A percentile compares a stretch with the other conserved stretches of the same genome.
These are phyloP conservation scores for Hyaloscypha bicolor DNA, from an alignment of 495 filamentous ascomycete species.

Conservation along the genomic window DNA sequence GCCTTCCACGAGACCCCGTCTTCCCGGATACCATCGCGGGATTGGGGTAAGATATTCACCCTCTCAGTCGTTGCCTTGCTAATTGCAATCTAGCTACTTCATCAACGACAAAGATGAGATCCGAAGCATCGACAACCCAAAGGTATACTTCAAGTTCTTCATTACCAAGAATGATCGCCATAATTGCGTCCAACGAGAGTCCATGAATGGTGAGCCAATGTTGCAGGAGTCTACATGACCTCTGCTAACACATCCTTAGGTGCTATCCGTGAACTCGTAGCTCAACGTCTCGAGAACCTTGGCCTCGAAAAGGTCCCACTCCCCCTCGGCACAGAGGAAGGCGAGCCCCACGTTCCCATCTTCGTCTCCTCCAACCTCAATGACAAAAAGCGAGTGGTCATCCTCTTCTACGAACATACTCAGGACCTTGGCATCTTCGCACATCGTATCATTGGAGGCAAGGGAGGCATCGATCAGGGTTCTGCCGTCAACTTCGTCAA, in stretches of 20 bases:
- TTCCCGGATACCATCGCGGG: slow-evolving; percentile 63
- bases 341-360: slow-evolving; percentile 67
- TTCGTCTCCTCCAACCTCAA: slow-evolving; percentile 59
- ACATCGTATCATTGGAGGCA: slow-evolving; percentile 61
- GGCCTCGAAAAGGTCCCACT: slow-evolving; percentile 60
- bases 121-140: slow-evolving; percentile 62
- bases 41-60: slow-evolving; percentile 60
- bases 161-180: slow-evolving; percentile 68
- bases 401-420: slow-evolving; percentile 68
- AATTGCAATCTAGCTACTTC: slow-evolving; percentile 58
- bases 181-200: slow-evolving; percentile 70
- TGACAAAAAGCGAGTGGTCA: slow-evolving; percentile 63
- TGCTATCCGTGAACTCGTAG: slow-evolving; percentile 62
- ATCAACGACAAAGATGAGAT: slow-evolving; percentile 71
- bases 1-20: slow-evolving; percentile 70
- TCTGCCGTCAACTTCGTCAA: slow-evolving; percentile 64
- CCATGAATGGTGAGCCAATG: slow-evolving; percentile 61
- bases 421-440: slow-evolving; percentile 79
- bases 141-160: slow-evolving; percentile 72
- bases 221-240: not conserved
- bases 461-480: slow-evolving; percentile 64
- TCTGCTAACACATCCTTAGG: slow-evolving; percentile 42
- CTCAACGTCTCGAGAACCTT: slow-evolving; percentile 57
- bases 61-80: not conserved
- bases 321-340: slow-evolving; percentile 49